A percentile compares a stretch with the other conserved stretches of the same genome.
These are phyloP conservation scores for Alternaria hordeiaustralica DNA, from an alignment of 2,329 filamentous ascomycete species.

Conservation along the genomic window DNA sequence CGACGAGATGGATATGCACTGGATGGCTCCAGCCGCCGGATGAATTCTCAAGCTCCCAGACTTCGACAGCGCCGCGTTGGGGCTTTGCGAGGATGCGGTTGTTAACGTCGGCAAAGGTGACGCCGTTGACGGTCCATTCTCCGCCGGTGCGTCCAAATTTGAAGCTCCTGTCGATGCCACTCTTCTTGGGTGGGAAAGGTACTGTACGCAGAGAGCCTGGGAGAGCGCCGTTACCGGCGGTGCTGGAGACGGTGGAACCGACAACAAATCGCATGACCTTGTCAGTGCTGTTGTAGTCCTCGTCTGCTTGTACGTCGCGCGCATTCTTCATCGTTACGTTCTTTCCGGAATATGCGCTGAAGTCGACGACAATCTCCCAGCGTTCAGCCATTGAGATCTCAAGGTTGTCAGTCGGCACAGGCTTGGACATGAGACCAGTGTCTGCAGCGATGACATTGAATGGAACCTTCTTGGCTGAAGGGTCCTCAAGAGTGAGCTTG, in stretches of 20 bases:
- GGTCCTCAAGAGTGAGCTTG: slow-evolving; percentile 57
- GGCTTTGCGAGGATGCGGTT: slow-evolving; percentile 48
- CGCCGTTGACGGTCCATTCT: slow-evolving; percentile 49
- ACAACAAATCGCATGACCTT: slow-evolving; percentile 56
- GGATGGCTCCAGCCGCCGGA: slow-evolving; percentile 62
- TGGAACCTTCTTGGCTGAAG: slow-evolving; percentile 48
- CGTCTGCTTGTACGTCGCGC: slow-evolving; percentile 55
- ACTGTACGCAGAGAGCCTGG: slow-evolving; percentile 38
- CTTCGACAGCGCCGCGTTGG: slow-evolving; percentile 42
- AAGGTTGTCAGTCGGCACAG: slow-evolving; percentile 54
- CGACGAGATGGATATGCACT: slow-evolving; percentile 65
- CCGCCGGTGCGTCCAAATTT: slow-evolving; percentile 38
- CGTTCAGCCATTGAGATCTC: slow-evolving; percentile 64
- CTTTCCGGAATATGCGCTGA: slow-evolving; percentile 57
- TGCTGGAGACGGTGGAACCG: slow-evolving; percentile 35
- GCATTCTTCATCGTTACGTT: slow-evolving; percentile 58
- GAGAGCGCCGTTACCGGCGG: slow-evolving; percentile 35
- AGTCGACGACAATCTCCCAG: slow-evolving; percentile 67
- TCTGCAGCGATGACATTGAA: slow-evolving; percentile 65
- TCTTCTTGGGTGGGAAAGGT: slow-evolving; percentile 40
- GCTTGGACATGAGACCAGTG: slow-evolving; percentile 50
- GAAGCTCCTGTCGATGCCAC: slow-evolving; percentile 42
- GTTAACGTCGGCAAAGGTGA: slow-evolving; percentile 44
- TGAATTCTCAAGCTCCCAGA: slow-evolving; percentile 54
- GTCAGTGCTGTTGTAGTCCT: slow-evolving; percentile 59